These are phyloP conservation scores for Kazachstania taianensis DNA, from an alignment of 805 yeast species.

Conservation along the genomic window DNA sequence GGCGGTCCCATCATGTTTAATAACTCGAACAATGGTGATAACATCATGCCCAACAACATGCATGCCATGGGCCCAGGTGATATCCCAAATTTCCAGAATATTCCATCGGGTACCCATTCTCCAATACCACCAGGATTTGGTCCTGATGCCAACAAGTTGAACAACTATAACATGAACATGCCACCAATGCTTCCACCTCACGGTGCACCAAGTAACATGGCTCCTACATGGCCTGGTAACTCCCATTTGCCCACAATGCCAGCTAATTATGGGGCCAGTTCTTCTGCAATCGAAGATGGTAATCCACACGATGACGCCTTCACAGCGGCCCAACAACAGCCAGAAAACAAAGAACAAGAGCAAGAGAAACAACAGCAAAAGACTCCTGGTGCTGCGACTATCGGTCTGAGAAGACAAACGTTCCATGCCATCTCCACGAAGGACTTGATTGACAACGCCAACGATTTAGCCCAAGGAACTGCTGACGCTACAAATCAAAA, in stretches of 20 bases:
- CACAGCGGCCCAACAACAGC: too few relatives aligned
- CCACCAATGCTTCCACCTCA: slow-evolving; percentile 5
- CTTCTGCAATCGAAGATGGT: slow-evolving; percentile 9
- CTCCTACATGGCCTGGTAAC: slow-evolving; percentile 16
- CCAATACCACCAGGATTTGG: slow-evolving; percentile 5
- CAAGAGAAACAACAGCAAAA: neutral
- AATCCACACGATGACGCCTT: slow-evolving; percentile 4
- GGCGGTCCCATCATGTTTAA: slow-evolving; percentile 10
- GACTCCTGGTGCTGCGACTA: slow-evolving; percentile 9
- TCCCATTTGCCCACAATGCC: slow-evolving; percentile 4
- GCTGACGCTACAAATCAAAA: neutral
- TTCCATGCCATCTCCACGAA: slow-evolving; percentile 24
- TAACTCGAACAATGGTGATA: slow-evolving; percentile 10
- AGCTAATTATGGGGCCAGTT: slow-evolving; percentile 3
- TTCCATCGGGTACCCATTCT: slow-evolving; percentile 2
- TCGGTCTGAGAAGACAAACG: slow-evolving; percentile 27
- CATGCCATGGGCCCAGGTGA: too few relatives aligned
- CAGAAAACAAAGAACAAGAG: too few relatives aligned
- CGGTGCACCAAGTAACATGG: slow-evolving; percentile 3
- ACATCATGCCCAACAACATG: too few relatives aligned
- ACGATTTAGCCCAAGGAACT: slow-evolving; percentile 1
- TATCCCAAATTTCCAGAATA: slow-evolving; percentile 9
- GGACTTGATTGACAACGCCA: slow-evolving; percentile 9
- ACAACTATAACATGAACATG: slow-evolving; percentile 4
- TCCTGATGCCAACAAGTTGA: slow-evolving; percentile 2